Evolutionary conservation across 345 rosid species (phyloP).

Genomic region (Lepidium aucheri): DNA sequence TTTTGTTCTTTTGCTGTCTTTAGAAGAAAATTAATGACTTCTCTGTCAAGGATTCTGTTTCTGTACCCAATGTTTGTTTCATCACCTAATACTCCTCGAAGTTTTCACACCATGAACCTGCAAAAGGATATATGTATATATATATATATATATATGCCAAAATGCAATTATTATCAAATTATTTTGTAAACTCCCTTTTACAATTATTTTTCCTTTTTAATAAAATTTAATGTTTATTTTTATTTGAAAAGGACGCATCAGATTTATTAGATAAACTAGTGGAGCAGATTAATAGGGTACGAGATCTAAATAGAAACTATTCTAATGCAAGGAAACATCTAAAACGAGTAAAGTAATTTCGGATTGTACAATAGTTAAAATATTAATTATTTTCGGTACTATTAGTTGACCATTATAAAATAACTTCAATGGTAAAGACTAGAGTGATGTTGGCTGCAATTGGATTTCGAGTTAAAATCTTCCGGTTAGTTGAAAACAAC

Average conservation of each 20-base stretch:
- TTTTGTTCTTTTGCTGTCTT: conserved; percentile 11
- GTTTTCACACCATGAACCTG: conserved; percentile 21
- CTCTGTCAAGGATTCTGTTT: conserved; percentile 32
- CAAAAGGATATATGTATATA: background rate
- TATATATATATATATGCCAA: background rate
- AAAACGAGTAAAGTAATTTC: background rate
- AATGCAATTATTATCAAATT: conserved; percentile 25
- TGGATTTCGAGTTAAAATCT: background rate
- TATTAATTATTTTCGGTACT: background rate
- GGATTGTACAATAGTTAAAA: background rate
- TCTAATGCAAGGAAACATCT: background rate
- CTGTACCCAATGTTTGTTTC: conserved; percentile 26
- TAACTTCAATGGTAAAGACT: background rate
- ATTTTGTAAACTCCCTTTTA: conserved; percentile 22
- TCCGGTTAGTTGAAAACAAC: background rate
- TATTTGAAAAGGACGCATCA: conserved; percentile 5
- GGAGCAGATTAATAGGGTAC: background rate
- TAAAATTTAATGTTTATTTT: background rate
- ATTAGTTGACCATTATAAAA: background rate
- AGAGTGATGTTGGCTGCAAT: background rate
- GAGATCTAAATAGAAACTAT: background rate
- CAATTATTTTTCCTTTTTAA: conserved; percentile 1
- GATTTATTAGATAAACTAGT: background rate
- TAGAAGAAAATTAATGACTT: conserved; percentile 24
- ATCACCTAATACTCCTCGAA: conserved; percentile 15